Base-by-base conservation (phyloP, 2,329 filamentous ascomycete species). In the Stagonosporopsis tanaceti region DNA sequence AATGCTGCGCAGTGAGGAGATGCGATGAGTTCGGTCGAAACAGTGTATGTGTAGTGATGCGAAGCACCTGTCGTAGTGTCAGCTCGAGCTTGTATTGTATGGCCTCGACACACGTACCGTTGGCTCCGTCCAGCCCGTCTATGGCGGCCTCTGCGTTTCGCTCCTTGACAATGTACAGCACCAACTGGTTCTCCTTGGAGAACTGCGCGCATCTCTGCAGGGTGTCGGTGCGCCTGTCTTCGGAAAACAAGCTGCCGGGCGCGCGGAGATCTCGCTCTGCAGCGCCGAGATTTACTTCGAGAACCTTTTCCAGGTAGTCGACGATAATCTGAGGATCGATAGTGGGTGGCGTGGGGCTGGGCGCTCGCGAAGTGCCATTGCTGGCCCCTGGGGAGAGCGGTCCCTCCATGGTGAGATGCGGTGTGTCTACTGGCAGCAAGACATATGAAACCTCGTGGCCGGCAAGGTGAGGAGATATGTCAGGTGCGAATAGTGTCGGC, bases 141-240 rank as follows among this genome's bases (percentile, higher is more conserved):
- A 69, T 60, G 20, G 57, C 67, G 20, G 66, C 50, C 82, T 81
- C 62, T 51, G 83, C 80, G 50, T 85, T 79, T 63, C 89, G 74
- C 73, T 94, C 92, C 79, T 97, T 97, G 75, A 95, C 90, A 62
- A 97, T 89, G 78, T 98, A 98, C 62, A 99, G 82, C 53, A 90
- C 92, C 61, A 89, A 88, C 79, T 97, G 92, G 57, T 90, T 84
- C 78, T 99, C 96, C 60, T 88, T 87, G 57, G 93, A 93, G 78
- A 98, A 98, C 69, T 93, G 89, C 65, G 88, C 87, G 78, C 94
- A 97, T 80, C 92, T 87, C 74, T 93, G 88, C 54, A 96, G 80
- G 6, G 95, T 97, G 69, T 98, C 94, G 51, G 84, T 80, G 66
- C 92, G 85, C 66, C 84, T 86, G 55, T 83, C 78, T 70, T 88